Conservation (phyloP, 805 yeast genomes). For the Barnettozyma populi region DNA sequence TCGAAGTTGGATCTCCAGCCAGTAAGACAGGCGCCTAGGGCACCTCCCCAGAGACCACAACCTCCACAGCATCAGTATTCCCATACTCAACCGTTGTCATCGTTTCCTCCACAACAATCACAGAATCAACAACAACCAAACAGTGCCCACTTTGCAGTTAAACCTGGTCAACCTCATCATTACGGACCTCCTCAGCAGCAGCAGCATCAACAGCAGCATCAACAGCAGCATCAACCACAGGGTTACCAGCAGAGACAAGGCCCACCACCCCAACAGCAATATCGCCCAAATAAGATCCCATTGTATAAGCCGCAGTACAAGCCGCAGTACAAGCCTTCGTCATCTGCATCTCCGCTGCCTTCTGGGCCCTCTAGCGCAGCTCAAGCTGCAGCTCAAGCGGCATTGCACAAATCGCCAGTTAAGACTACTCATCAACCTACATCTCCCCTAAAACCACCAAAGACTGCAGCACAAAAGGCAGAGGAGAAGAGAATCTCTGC, state of each 20-base stretch:
- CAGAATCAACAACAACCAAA: slow-evolving; percentile 2
- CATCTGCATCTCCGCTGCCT: neutral
- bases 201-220: slow-evolving; percentile 10
- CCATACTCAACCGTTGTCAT: slow-evolving; percentile 10
- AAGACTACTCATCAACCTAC: slow-evolving; percentile 7
- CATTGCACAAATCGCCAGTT: slow-evolving; percentile 22
- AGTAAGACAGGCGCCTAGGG: slow-evolving; percentile 26
- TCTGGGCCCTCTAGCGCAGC: slow-evolving; percentile 15
- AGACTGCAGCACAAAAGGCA: slow-evolving; percentile 30
- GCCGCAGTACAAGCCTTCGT: neutral
- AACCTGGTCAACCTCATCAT: slow-evolving; percentile 24
- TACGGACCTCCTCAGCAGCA: slow-evolving; percentile 5
- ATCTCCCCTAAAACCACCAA: slow-evolving; percentile 15
- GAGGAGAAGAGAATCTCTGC: slow-evolving; percentile 51
- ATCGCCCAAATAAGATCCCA: neutral
- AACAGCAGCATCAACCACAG: slow-evolving; percentile 4
- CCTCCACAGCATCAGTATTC: slow-evolving; percentile 7
- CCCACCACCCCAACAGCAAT: slow-evolving; percentile 13
- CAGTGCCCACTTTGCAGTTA: slow-evolving; percentile 8
- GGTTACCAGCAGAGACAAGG: slow-evolving; percentile 4
- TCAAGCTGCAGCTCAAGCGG: slow-evolving; percentile 33
- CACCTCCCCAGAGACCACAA: slow-evolving; percentile 20
- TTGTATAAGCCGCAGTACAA: neutral
- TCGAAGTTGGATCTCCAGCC: slow-evolving; percentile 19
- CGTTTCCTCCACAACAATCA: slow-evolving; percentile 3